These are phyloP conservation scores for Lipomyces sp. DNA, from an alignment of 805 yeast genomes.

Conservation along the genomic window DNA sequence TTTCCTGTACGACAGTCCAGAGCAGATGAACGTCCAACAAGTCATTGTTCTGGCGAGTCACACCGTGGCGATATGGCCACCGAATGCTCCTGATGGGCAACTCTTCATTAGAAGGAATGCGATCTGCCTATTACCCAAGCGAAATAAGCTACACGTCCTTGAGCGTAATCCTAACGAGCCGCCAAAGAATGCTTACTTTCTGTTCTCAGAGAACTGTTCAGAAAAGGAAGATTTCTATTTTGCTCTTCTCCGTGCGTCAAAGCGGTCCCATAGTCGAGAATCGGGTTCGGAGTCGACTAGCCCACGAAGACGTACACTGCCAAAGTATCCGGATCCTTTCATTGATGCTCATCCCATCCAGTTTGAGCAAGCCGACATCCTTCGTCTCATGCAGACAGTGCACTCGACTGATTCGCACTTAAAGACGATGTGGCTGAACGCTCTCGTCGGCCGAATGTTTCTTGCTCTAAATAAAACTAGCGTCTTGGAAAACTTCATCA, in stretches of 20 bases:
- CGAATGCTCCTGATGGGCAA: constrained; percentile 66
- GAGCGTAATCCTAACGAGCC: constrained; percentile 18
- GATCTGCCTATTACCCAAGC: constrained; percentile 55
- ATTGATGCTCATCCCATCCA: constrained; percentile 70
- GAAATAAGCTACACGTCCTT: constrained; percentile 25
- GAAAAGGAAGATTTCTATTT: constrained; percentile 95
- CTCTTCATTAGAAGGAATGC: constrained; percentile 78
- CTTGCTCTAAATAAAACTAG: constrained; percentile 72
- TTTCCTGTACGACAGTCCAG: constrained; percentile 74
- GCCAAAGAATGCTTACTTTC: constrained; percentile 49
- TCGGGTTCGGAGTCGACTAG: too few relatives aligned
- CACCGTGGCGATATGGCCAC: constrained; percentile 82
- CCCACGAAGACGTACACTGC: constrained; percentile 7
- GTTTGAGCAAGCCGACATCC: constrained; percentile 65
- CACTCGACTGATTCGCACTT: constrained; percentile 81
- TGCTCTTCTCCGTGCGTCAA: constrained; percentile 73
- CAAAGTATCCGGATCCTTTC: constrained; percentile 49
- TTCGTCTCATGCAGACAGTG: constrained; percentile 68
- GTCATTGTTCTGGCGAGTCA: constrained; percentile 72
- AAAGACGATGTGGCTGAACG: constrained; percentile 88
- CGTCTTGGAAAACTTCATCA: constrained; percentile 55
- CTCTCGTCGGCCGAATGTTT: constrained; percentile 77
- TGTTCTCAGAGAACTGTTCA: constrained; percentile 72
- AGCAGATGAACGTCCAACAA: constrained; percentile 62
- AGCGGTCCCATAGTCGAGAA: too few relatives aligned